phyloP scores from a whole-genome alignment of 129 eudicot genomes.

The Apium graveolens region DNA sequence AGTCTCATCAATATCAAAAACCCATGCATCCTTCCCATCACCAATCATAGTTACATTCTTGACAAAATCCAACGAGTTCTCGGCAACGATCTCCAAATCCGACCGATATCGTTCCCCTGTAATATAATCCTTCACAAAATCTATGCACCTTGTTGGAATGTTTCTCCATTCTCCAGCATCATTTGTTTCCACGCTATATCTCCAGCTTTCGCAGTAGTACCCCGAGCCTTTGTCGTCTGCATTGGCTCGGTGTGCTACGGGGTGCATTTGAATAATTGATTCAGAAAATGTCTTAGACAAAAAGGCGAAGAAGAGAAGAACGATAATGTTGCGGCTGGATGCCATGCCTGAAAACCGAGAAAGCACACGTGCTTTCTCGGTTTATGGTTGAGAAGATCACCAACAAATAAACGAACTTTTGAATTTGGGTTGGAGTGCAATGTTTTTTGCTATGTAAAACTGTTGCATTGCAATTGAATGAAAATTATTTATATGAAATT shows the following conservation, averaged over 20 bases:
- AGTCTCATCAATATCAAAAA: conserved; percentile 88
- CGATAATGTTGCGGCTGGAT: conserved; percentile 23
- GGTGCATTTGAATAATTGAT: conserved; percentile 30
- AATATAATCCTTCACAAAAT: conserved; percentile 50
- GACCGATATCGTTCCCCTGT: conserved; percentile 43
- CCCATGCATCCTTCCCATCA: conserved; percentile 77
- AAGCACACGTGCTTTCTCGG: conserved; percentile 9
- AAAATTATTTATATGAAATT: not conserved
- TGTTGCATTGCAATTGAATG: not conserved
- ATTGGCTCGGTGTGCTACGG: conserved; percentile 8
- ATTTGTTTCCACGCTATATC: conserved; percentile 61
- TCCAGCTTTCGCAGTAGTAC: conserved; percentile 70
- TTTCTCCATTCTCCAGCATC: conserved; percentile 49
- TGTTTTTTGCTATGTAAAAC: not conserved
- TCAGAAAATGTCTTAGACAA: conserved; percentile 19
- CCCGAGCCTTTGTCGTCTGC: not conserved
- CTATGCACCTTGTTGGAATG: conserved; percentile 47
- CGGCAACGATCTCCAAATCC: conserved; percentile 55
- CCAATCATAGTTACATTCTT: conserved; percentile 31
- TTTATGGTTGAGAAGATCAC: not conserved
- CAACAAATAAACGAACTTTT: not conserved
- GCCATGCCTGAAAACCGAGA: conserved; percentile 30
- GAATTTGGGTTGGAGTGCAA: not conserved
- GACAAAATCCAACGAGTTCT: conserved; percentile 38
- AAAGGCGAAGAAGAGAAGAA: conserved; percentile 28